phyloP scores from a whole-genome alignment of 2,329 filamentous ascomycete species.

The Neofusicoccum ribis region DNA sequence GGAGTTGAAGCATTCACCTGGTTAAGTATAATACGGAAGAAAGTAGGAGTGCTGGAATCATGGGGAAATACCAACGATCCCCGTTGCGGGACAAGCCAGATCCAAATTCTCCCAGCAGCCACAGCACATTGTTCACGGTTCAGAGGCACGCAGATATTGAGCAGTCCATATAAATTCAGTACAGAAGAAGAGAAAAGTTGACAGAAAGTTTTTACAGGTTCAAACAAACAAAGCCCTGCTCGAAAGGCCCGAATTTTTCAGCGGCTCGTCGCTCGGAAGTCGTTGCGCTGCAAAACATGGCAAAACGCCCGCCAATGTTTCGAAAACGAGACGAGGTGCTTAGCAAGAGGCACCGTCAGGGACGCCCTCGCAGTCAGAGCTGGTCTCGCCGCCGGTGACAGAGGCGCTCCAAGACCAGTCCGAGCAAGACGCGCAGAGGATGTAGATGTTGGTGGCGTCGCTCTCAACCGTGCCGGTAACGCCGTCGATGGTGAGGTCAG shows the following conservation, averaged over 20 bases:
- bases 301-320: not conserved
- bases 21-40: no score
- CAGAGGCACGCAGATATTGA: not conserved
- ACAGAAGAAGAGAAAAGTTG: not conserved
- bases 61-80: no score
- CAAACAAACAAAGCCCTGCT: not conserved
- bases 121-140: no score
- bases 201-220: conserved; percentile 3
- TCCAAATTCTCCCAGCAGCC: no score
- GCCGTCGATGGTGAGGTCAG: conserved; percentile 41
- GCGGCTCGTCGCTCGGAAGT: not conserved
- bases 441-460: conserved; percentile 47
- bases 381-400: conserved; percentile 38
- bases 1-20: no score
- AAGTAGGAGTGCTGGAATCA: no score
- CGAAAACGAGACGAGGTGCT: not conserved
- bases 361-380: conserved; percentile 34
- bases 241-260: not conserved
- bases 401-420: conserved; percentile 58
- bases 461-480: conserved; percentile 42
- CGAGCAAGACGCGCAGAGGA: conserved; percentile 57
- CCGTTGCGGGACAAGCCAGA: no score
- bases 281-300: no score
- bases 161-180: conserved; percentile 8
- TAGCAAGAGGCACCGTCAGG: conserved; percentile 40